Base-by-base conservation (phyloP, 179 eudicot genomes). In the Camellia oleifera region DNA sequence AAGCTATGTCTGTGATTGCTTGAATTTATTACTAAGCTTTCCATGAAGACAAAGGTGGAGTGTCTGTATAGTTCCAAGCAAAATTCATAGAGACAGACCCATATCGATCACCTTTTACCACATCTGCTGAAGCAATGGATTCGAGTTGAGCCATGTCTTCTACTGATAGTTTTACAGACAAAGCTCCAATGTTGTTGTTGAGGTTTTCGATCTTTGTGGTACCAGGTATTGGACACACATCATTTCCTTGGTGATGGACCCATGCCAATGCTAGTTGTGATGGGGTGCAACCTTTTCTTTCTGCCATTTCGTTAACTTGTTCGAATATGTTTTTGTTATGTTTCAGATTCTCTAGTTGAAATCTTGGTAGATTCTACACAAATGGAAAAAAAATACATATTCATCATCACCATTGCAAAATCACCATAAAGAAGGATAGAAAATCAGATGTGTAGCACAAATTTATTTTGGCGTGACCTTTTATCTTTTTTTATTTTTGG, bases 161-260 rank as follows among this genome's bases (percentile, higher is more conserved):
- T 14, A 11, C n/a, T 11, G 76, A 46, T 15, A 53, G 62, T 13
- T 72, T 53, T 18, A 72, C 46, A 1, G 76, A 32, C 61, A 72
- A 6, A 7, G 76, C 76, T 13, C 46, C 62, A 0, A 72, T 52
- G 75, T 70, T 70, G 18, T 70, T 4, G 53, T 48, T n/a, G 6
- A 70, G 40, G 57, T 70, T 70, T 46, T 48, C 57, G 48, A 70
- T n/a, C 74, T 70, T 70, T 1, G 74, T 70, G 74, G 74, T 70
- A 7, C 0, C 86, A 82, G 81, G 86, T 79, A 69, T 88, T 1
- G 77, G 90, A 50, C 84, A 82, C 84, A 82, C 88, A 50, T 89
- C 87, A 12, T 77, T 83, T n/a, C 91, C 91, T 46, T 83, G 89
- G 72, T 88, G 91, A 65, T 84, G 92, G n/a, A 89, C 86, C 92